Percentiles rank a stretch among this genome's conserved stretches.
Evolutionary conservation across 768 basidiomycete species (phyloP).

Genomic region (Panellus pusillus): DNA sequence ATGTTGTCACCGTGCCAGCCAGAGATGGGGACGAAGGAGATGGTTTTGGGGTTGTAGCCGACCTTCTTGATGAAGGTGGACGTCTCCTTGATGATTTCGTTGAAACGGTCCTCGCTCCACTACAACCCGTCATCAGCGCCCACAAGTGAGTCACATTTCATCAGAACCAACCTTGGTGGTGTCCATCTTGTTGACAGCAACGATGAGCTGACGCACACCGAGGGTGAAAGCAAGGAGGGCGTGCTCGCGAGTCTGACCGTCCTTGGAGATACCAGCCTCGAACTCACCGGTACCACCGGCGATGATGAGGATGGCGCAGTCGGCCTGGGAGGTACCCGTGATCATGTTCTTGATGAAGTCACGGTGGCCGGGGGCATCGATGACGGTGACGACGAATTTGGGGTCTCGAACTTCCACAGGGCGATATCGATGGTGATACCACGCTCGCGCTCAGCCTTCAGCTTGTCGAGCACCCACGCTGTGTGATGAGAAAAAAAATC

Average conservation of each 20-base stretch:
- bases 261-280: conserved; percentile 99
- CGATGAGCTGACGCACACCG: conserved; percentile 99
- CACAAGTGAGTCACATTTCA: neutral
- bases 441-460: conserved; percentile 99
- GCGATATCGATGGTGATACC: conserved; percentile 99
- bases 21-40: conserved; percentile 99
- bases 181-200: conserved; percentile 99
- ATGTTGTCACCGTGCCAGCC: conserved; percentile 99
- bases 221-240: conserved; percentile 99
- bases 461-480: conserved; percentile 99
- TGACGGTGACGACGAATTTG: conserved; percentile 93
- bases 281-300: conserved; percentile 99
- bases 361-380: conserved; percentile 99
- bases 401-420: conserved; percentile 99
- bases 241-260: conserved; percentile 99
- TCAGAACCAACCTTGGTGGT: conserved; percentile 77
- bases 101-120: conserved; percentile 99
- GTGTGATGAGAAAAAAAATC: conserved; percentile 28
- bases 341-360: conserved; percentile 99
- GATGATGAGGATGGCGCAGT: conserved; percentile 99
- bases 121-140: conserved; percentile 31
- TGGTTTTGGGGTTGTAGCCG: conserved; percentile 98
- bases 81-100: conserved; percentile 98
- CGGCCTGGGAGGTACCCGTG: conserved; percentile 99
- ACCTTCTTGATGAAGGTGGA: conserved; percentile 99